Evolutionary conservation across 1,139 yeast genomes (phyloP).

Genomic region (Pichia sp.): DNA sequence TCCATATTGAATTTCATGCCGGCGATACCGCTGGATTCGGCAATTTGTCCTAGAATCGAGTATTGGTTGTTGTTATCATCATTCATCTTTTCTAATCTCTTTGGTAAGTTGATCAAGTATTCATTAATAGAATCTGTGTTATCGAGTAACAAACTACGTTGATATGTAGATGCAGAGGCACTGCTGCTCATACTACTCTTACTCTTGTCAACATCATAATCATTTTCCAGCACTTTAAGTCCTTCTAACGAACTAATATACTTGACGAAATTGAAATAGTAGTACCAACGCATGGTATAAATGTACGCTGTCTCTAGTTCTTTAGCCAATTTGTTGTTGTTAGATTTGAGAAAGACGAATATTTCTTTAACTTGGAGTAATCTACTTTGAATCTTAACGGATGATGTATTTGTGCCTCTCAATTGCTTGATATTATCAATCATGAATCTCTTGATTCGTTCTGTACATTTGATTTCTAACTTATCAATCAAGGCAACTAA

Average conservation of each 20-base stretch:
- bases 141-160: constrained; percentile 12
- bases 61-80: constrained; percentile 49
- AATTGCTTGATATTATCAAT: constrained; percentile 62
- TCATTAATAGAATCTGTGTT: constrained; percentile 25
- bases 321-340: constrained; percentile 64
- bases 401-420: constrained; percentile 52
- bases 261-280: constrained; percentile 72
- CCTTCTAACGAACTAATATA: constrained; percentile 76
- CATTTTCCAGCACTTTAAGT: constrained; percentile 37
- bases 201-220: constrained; percentile 24
- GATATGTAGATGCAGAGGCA: not conserved
- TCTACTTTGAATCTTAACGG: constrained; percentile 73
- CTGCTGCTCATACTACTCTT: not conserved
- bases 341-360: constrained; percentile 52
- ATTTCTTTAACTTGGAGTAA: constrained; percentile 61
- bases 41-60: constrained; percentile 81
- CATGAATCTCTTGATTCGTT: constrained; percentile 70
- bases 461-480: constrained; percentile 55
- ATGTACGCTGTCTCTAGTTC: constrained; percentile 80
- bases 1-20: constrained; percentile 66
- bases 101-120: constrained; percentile 29
- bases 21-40: constrained; percentile 55
- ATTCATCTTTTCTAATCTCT: constrained; percentile 24
- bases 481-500: constrained; percentile 41
- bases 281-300: constrained; percentile 93